A percentile compares a stretch with the other conserved stretches of the same genome.
Evolutionary conservation across 805 yeast genomes (phyloP).

Genomic region (Lachancea fermentati): DNA sequence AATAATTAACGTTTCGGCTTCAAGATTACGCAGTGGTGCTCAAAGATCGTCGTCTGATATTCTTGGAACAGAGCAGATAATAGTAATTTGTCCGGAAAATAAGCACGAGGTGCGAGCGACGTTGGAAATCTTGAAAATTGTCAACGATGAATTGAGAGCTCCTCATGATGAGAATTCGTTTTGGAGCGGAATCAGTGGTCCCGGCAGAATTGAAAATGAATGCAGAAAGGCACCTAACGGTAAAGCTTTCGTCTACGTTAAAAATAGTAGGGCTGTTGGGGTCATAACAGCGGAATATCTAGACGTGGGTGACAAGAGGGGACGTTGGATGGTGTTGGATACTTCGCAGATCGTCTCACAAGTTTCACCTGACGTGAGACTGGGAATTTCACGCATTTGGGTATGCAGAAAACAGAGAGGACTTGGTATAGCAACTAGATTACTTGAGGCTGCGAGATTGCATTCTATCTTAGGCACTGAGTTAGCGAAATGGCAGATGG

Average conservation of each 20-base stretch:
- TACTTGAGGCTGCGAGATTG: constrained; percentile 41
- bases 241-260: constrained; percentile 45
- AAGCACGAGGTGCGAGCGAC: constrained; percentile 33
- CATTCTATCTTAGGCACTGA: constrained; percentile 46
- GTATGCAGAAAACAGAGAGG: constrained; percentile 43
- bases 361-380: constrained; percentile 34
- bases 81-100: constrained; percentile 33
- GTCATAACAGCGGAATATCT: constrained; percentile 45
- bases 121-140: constrained; percentile 43
- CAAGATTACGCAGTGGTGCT: too few relatives aligned
- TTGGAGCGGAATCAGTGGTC: constrained; percentile 27
- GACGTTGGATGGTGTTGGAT: constrained; percentile 56
- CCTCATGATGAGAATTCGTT: constrained; percentile 41
- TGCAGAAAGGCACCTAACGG: constrained; percentile 27
- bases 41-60: too few relatives aligned
- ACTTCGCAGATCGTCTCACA: constrained; percentile 46
- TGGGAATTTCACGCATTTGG: constrained; percentile 49
- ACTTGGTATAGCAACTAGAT: constrained; percentile 41
- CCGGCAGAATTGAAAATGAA: constrained; percentile 10
- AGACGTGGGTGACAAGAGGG: constrained; percentile 31
- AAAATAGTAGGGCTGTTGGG: constrained; percentile 46
- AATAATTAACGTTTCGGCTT: not conserved
- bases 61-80: constrained; percentile 31
- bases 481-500: constrained; percentile 41
- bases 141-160: constrained; percentile 57